A percentile compares a stretch with the other conserved stretches of the same genome.
phyloP scores from a whole-genome alignment of 345 rosid genomes.

The Populus ilicifolia region DNA sequence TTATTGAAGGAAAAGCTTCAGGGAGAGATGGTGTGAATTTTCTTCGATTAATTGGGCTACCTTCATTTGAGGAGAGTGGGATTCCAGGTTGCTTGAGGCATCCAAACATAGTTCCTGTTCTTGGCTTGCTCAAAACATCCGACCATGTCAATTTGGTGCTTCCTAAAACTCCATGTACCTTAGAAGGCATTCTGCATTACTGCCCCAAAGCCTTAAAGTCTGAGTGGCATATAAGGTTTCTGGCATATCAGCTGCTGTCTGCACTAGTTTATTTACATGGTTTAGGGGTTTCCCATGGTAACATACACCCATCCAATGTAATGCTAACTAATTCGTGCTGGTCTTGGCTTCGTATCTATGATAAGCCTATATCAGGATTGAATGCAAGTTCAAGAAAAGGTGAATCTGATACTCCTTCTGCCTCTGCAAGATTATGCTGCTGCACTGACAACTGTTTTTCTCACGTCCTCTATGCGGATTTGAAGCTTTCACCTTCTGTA shows the following conservation, averaged over 20 bases:
- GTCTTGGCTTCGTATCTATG: conserved; percentile 60
- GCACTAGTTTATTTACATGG: conserved; percentile 67
- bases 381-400: conserved; percentile 20
- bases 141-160: conserved; percentile 49
- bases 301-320: conserved; percentile 63
- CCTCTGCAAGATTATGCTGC: conserved; percentile 33
- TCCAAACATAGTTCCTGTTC: conserved; percentile 68
- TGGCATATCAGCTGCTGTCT: conserved; percentile 73
- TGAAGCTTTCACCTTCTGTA: conserved; percentile 48
- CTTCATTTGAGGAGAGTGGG: conserved; percentile 43
- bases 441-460: conserved; percentile 49
- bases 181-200: conserved; percentile 73
- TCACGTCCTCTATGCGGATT: conserved; percentile 54
- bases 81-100: conserved; percentile 65
- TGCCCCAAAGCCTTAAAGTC: conserved; percentile 64
- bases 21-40: conserved; percentile 55
- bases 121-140: conserved; percentile 56
- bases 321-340: conserved; percentile 65
- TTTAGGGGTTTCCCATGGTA: conserved; percentile 60
- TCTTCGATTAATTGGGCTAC: conserved; percentile 59
- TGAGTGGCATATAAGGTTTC: conserved; percentile 66
- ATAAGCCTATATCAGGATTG: conserved; percentile 32
- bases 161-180: conserved; percentile 64
- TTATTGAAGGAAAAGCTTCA: conserved; percentile 68
- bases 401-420: conserved; percentile 15